Evolutionary conservation across 352 stramenopile species (phyloP).

Genomic region (Phytophthora rubi): DNA sequence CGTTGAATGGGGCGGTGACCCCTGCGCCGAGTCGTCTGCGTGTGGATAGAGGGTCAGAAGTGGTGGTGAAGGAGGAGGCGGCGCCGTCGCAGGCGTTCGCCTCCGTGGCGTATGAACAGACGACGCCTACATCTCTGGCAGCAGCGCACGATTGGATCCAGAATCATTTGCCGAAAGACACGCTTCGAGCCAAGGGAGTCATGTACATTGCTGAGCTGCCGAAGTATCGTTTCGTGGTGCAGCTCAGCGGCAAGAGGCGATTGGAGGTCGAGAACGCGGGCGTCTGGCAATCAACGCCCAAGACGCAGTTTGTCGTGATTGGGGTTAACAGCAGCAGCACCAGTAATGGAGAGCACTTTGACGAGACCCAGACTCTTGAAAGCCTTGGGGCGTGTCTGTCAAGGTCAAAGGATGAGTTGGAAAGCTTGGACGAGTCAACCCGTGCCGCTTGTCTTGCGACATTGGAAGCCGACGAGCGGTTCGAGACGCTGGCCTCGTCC

Average conservation of each 20-base stretch:
- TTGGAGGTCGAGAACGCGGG: constrained; percentile 72
- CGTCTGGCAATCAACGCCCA: constrained; percentile 59
- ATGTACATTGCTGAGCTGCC: constrained; percentile 69
- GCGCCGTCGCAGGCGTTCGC: constrained; percentile 33
- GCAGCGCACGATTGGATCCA: constrained; percentile 62
- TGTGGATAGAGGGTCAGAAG: constrained; percentile 17
- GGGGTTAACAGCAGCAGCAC: constrained; percentile 32
- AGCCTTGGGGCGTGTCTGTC: constrained; percentile 45
- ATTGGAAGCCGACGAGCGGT: constrained; percentile 56
- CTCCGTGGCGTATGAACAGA: constrained; percentile 56
- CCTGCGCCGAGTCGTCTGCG: constrained; percentile 44
- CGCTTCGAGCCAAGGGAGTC: constrained; percentile 70
- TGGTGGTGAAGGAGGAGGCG: not conserved
- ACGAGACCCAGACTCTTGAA: constrained; percentile 34
- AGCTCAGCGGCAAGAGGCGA: constrained; percentile 72
- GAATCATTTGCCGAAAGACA: constrained; percentile 36
- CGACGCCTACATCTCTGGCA: constrained; percentile 46
- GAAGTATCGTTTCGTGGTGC: constrained; percentile 67
- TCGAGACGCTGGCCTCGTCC: constrained; percentile 23
- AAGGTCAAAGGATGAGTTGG: constrained; percentile 14
- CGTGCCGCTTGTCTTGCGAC: constrained; percentile 29
- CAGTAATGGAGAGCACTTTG: constrained; percentile 27
- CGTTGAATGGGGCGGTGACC: constrained; percentile 21
- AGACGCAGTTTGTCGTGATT: constrained; percentile 80
- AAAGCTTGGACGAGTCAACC: not conserved